Conservation (phyloP, 176 grass and related monocot species). For the Carex littledalei region DNA sequence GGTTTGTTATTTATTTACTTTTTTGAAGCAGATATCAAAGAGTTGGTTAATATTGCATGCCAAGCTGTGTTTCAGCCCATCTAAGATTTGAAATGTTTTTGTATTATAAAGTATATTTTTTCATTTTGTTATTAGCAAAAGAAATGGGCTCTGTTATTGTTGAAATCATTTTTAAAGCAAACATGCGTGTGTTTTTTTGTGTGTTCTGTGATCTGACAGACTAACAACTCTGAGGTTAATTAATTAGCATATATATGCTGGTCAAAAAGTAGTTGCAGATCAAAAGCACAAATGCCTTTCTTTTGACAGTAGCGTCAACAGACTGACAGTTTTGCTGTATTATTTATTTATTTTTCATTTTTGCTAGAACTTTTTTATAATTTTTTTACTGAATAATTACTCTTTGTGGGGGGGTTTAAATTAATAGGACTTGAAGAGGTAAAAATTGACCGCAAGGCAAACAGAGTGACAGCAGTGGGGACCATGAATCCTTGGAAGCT, state of each 20-base stretch:
- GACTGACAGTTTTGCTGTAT: neutral
- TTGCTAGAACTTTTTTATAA: no score
- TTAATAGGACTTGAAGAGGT: neutral
- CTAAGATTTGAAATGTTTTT: neutral
- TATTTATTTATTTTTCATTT: neutral
- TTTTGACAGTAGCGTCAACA: neutral
- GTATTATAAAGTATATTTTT: neutral
- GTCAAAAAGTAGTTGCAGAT: neutral
- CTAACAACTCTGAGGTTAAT: neutral
- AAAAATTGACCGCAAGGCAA: neutral
- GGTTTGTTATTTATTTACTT: no score
- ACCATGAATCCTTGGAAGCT: neutral
- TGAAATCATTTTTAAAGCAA: neutral
- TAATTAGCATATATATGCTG: neutral
- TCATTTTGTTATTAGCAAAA: no score
- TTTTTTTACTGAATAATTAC: neutral
- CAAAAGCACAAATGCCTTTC: no score
- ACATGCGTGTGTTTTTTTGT: neutral
- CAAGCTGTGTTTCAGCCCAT: no score
- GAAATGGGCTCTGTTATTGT: no score
- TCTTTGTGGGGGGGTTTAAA: neutral
- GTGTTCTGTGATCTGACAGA: neutral
- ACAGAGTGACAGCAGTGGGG: neutral
- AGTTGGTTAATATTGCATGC: no score
- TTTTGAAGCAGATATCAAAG: no score